These are phyloP conservation scores for Starmerella asiatica DNA, from an alignment of 805 yeast genomes.

Conservation along the genomic window DNA sequence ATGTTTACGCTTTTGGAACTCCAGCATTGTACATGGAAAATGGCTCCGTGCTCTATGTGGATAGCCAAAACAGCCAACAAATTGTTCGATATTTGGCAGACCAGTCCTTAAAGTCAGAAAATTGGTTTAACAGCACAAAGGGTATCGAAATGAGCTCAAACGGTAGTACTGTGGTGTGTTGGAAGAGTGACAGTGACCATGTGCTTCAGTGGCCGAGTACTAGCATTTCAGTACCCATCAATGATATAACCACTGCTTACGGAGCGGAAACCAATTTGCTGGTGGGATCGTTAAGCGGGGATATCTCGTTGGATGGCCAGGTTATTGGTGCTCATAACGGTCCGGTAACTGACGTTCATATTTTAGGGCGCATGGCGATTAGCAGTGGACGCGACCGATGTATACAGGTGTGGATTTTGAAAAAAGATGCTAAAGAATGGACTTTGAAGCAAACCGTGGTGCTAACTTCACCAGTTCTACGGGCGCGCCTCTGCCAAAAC, in stretches of 20 bases:
- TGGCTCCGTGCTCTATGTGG: background rate
- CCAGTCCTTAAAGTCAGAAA: no score
- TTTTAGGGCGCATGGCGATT: constrained; percentile 2
- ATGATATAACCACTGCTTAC: background rate
- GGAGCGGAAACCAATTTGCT: background rate
- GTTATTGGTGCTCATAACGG: constrained; percentile 17
- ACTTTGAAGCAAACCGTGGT: constrained; percentile 41
- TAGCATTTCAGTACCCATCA: background rate
- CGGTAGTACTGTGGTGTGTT: background rate
- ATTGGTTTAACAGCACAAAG: background rate
- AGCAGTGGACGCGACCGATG: constrained; percentile 18
- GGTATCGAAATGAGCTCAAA: no score
- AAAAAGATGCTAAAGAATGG: constrained; percentile 30
- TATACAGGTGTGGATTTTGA: constrained; percentile 15
- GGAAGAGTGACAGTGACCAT: background rate
- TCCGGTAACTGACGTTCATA: constrained; percentile 18
- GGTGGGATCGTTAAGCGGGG: constrained; percentile 12
- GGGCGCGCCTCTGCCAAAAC: constrained; percentile 25
- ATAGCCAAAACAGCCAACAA: background rate
- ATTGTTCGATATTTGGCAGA: no score
- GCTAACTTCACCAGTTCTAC: constrained; percentile 13
- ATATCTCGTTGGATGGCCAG: constrained; percentile 4
- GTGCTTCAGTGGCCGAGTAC: background rate
- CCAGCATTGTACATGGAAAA: background rate
- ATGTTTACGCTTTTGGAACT: constrained; percentile 1